Conservation (phyloP, 495 filamentous ascomycete genomes). For the Talaromyces borbonicus region DNA sequence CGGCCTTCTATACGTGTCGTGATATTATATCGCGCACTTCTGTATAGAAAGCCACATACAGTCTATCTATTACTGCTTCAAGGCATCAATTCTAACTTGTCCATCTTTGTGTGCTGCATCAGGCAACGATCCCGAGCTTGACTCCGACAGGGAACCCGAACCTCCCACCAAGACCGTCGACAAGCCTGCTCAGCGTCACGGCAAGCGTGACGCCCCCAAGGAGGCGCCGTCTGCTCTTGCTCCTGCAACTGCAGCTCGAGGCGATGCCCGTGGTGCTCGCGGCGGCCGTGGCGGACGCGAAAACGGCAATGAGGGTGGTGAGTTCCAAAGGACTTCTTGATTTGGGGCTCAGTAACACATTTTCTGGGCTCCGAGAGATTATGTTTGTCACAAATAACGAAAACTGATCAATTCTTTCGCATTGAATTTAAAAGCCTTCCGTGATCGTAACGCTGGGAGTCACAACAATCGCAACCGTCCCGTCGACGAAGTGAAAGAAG, state of each 20-base stretch:
- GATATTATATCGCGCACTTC: constrained; percentile 9
- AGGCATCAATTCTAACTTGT: constrained; percentile 14
- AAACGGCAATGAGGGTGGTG: constrained; percentile 78
- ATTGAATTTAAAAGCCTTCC: constrained; percentile 72
- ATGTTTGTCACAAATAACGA: too few species aligned
- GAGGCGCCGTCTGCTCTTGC: constrained; percentile 47
- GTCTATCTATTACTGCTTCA: constrained; percentile 15
- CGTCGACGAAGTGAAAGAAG: constrained; percentile 57
- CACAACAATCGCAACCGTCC: constrained; percentile 74
- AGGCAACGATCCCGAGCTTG: constrained; percentile 88
- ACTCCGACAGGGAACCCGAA: constrained; percentile 63
- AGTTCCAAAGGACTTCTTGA: too few species aligned
- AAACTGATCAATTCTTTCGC: too few species aligned
- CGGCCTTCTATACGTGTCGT: too few species aligned
- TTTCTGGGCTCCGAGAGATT: too few species aligned
- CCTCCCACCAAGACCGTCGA: constrained; percentile 80
- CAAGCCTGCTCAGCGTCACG: constrained; percentile 63
- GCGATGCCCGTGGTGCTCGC: constrained; percentile 27
- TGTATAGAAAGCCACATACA: too few species aligned
- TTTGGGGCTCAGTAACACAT: too few species aligned
- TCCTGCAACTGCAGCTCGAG: constrained; percentile 23
- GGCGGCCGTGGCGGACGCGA: constrained; percentile 47
- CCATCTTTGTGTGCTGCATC: constrained; percentile 15
- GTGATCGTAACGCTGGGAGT: constrained; percentile 76
- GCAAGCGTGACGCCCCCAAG: constrained; percentile 83